Percentiles rank a stretch among this genome's conserved stretches.
phyloP scores from a whole-genome alignment of 805 yeast species.

The Schwanniomyces polymorphus region DNA sequence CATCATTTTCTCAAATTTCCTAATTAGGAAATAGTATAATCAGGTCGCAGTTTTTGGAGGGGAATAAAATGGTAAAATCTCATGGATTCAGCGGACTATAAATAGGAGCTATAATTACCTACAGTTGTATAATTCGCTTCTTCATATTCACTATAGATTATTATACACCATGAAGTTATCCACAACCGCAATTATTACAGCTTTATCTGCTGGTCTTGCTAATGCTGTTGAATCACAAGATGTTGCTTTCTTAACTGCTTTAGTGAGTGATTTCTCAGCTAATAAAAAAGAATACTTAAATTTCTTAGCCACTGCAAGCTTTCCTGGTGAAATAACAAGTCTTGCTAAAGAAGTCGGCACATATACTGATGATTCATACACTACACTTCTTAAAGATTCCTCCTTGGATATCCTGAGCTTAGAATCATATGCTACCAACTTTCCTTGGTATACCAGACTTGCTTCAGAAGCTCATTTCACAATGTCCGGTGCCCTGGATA shows the following conservation, averaged over 20 bases:
- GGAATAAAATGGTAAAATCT: background rate
- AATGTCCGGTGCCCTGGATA: conserved; percentile 2
- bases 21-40: background rate
- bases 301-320: background rate
- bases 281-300: conserved; percentile 24
- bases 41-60: background rate
- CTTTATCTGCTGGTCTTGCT: conserved; percentile 17
- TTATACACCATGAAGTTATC: conserved; percentile 16
- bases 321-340: background rate
- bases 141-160: background rate
- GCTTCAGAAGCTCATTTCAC: conserved; percentile 9
- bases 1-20: background rate
- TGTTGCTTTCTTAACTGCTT: conserved; percentile 32
- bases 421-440: conserved; percentile 30
- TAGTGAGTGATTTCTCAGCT: conserved; percentile 31
- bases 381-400: conserved; percentile 31
- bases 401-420: conserved; percentile 21
- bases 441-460: conserved; percentile 38
- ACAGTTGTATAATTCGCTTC: background rate
- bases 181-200: conserved; percentile 9
- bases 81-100: background rate
- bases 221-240: conserved; percentile 20
- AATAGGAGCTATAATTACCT: background rate
- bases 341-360: conserved; percentile 18
- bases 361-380: conserved; percentile 37